Conservation (phyloP, 116 monocot genomes). For the Posidonia oceanica region DNA sequence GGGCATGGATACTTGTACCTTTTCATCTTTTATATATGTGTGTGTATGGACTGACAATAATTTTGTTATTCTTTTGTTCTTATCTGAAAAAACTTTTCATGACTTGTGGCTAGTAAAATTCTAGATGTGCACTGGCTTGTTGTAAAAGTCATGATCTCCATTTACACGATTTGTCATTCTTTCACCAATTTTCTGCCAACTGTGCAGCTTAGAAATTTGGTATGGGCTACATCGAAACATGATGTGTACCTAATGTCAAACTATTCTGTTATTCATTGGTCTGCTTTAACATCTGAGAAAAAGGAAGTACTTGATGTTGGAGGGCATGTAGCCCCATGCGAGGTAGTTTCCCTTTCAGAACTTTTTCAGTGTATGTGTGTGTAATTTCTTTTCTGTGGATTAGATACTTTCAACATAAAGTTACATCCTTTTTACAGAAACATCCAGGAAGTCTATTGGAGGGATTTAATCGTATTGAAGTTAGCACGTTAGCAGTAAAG, state of each 20-base stretch:
- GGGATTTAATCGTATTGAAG: conserved; percentile 73
- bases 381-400: background rate
- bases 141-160: too few relatives aligned
- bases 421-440: conserved; percentile 33
- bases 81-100: too few relatives aligned
- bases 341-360: conserved; percentile 24
- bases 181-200: background rate
- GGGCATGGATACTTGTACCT: too few relatives aligned
- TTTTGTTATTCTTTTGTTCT: background rate
- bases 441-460: conserved; percentile 78
- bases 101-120: too few relatives aligned
- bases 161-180: too few relatives aligned
- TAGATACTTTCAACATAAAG: background rate
- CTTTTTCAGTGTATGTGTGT: background rate
- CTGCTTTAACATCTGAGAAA: conserved; percentile 40
- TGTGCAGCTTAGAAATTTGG: conserved; percentile 73
- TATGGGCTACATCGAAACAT: conserved; percentile 88
- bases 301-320: conserved; percentile 46
- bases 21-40: background rate
- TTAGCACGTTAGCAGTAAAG: conserved; percentile 73
- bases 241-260: conserved; percentile 81
- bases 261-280: conserved; percentile 73
- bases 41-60: background rate
- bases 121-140: too few relatives aligned
- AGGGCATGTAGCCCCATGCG: conserved; percentile 69